A percentile compares a stretch with the other conserved stretches of the same genome.
These are phyloP conservation scores for Lepidium africanum DNA, from an alignment of 345 rosid genomes.

Conservation along the genomic window DNA sequence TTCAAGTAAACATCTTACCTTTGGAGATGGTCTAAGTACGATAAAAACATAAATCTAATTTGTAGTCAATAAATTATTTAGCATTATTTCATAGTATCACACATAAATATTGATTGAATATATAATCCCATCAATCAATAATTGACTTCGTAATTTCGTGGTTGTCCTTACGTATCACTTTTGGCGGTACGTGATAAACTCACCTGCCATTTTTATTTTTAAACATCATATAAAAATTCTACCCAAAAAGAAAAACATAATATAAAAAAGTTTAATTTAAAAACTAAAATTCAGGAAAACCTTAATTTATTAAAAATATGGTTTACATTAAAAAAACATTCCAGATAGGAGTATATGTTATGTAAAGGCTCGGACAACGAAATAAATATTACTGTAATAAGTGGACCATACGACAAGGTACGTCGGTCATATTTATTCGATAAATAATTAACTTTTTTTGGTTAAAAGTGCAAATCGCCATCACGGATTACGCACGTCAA, in stretches of 20 bases:
- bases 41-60: no score
- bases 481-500: slow-evolving; percentile 22
- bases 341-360: neutral
- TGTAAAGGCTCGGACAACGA: neutral
- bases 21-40: no score
- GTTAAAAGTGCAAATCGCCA: neutral
- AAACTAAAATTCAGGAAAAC: neutral
- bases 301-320: neutral
- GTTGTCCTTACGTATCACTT: neutral
- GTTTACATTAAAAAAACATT: neutral
- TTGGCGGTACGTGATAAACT: no score
- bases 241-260: no score
- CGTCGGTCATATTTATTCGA: slow-evolving; percentile 17
- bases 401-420: slow-evolving; percentile 7
- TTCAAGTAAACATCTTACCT: no score
- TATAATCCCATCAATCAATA: no score
- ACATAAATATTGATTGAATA: no score
- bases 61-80: no score
- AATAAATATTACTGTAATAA: neutral
- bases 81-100: no score
- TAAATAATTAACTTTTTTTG: neutral
- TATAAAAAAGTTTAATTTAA: neutral
- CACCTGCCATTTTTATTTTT: neutral
- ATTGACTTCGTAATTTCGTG: no score
- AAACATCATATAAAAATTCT: neutral